Conservation (phyloP, 2,329 filamentous ascomycete species). For the Pyricularia pennisetigena region DNA sequence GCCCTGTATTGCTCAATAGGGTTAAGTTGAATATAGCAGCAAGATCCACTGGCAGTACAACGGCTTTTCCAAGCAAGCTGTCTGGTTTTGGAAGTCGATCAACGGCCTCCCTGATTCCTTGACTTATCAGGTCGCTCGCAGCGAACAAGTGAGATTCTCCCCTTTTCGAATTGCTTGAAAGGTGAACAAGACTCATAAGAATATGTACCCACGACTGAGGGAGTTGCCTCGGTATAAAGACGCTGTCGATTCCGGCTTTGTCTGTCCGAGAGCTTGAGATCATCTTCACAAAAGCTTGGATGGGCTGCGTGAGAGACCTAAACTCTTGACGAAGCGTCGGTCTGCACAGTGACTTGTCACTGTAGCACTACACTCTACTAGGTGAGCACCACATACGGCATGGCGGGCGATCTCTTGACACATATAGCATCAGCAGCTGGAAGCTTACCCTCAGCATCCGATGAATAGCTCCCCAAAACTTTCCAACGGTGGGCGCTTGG, state of each 20-base stretch:
- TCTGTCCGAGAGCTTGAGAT: conserved; percentile 15
- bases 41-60: conserved; percentile 31
- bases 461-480: conserved; percentile 32
- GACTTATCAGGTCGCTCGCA: conserved; percentile 19
- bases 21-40: conserved; percentile 27
- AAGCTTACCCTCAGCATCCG: not conserved
- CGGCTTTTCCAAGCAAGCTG: conserved; percentile 23
- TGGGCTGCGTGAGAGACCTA: conserved; percentile 19
- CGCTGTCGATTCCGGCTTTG: conserved; percentile 15
- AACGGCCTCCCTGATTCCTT: conserved; percentile 26
- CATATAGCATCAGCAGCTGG: not conserved
- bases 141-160: conserved; percentile 18
- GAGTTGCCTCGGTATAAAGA: conserved; percentile 25
- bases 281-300: conserved; percentile 23
- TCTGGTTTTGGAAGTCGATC: conserved; percentile 18
- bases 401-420: not conserved
- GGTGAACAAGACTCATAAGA: conserved; percentile 24
- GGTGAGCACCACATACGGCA: not conserved
- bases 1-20: conserved; percentile 27
- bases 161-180: conserved; percentile 7
- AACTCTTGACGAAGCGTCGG: conserved; percentile 8
- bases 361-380: not conserved
- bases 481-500: conserved; percentile 25
- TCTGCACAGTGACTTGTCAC: not conserved
- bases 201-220: conserved; percentile 31